Base-by-base conservation (phyloP, 1,284 basidiomycete genomes). In the Violaceomyces palustris region DNA sequence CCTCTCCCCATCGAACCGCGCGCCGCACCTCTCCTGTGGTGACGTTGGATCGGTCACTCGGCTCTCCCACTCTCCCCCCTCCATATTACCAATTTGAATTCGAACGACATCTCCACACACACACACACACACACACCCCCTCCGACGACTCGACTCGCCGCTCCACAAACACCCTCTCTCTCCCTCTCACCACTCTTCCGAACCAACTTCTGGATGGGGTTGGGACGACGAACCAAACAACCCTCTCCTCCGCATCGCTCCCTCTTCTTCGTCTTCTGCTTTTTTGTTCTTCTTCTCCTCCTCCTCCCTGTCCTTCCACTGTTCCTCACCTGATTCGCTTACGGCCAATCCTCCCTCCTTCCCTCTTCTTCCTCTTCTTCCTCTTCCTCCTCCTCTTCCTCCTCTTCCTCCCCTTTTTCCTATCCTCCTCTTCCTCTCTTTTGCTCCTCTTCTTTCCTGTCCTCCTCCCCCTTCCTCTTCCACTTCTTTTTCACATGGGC, bases 241-340 rank as follows among this genome's bases (percentile, higher is more conserved):
- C 39, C 26, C 18, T 32, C 35, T 18, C 26, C 44, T n/a, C 30
- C 14, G 27, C 28, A 15, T 21, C 31, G 29, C 17, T 27, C 23
- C 15, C 36, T 30, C 33, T 23, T 21, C 33, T 23, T 18, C 30
- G 12, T 22, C 3, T 21, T 24, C 34, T 26, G 12, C 6, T 12
- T 32, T 28, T 29, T 24, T 21, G 4, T 23, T 25, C 24, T 18
- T 15, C 15, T 17, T 18, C 37, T 15, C 33, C 14, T 33, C 18
- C 18, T 19, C 35, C 33, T 19, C 32, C 27, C 19, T 18, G 37
- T 40, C 41, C 24, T 42, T 44, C 45, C 35, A 47, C 50, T 38
- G 29, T 39, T 15, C 17, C 42, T 42, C 22, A 54, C 42, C 23
- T 36, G 39, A 15, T 35, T 38, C 38, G 38, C 9, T 35, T 39